Evolutionary conservation across 257 asterid species (phyloP), one percentile per base, ranked within the genome.

Genomic region (Primulina huaijiensis): DNA sequence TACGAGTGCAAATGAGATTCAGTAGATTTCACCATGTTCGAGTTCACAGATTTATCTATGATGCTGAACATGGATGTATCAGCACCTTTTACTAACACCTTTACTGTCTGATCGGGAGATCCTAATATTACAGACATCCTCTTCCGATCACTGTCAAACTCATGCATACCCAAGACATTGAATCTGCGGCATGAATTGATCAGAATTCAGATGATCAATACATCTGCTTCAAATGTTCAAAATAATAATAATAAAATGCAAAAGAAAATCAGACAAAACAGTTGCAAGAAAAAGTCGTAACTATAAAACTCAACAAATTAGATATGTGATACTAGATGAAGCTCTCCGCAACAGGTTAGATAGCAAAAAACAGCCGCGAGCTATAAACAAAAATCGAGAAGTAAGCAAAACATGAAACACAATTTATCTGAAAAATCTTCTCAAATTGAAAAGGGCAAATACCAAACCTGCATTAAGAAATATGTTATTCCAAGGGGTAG

Each of bases 51-150:
- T 67, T 72, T 82, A 61, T 89, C 88, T 52, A 85, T 83, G 74
- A 91, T 89, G 16, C 80, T 81, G 78, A 94, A 82, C 99, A 94
- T 94, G 76, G 97, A 72, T 59, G 97, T 80, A 74, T 94, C 99
- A 21, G 99, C 99, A 72, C 99, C 99, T 86, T 94, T 94, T n/a
- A 94, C 99, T 57, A 89, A 88, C 55, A 88, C 82, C 82, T 91
- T 94, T 21, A 94, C 86, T 12, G 90, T 82, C 60, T 84, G 84
- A 68, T 94, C 96, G 0, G 99, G 98, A 76, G 83, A 91, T 67
- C 96, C 99, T 67, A 94, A 68, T 53, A 94, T 86, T 64, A 94
- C 99, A 23, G 99, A 94, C 99, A 94, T 94, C 82, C 98, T 85
- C 86, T 94, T 94, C 53, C 99, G 82, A 16, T 94, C 97, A 78